These are phyloP conservation scores for Dioscorea zingiberensis DNA, from an alignment of 106 monocot genomes.

Conservation along the genomic window DNA sequence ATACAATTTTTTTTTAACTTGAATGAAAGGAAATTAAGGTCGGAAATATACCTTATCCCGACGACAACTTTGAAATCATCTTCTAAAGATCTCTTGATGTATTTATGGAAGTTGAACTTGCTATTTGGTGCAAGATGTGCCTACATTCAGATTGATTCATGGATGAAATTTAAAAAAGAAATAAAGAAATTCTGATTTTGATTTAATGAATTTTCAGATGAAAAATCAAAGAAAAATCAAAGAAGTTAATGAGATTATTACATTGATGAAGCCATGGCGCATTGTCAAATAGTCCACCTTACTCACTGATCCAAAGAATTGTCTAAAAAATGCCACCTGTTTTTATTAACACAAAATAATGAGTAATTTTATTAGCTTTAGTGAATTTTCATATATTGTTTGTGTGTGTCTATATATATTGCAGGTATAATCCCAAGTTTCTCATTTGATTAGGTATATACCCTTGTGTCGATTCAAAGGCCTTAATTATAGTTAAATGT, in stretches of 20 bases:
- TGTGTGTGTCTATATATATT: too few relatives aligned
- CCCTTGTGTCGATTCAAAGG: too few relatives aligned
- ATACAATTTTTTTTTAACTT: not conserved
- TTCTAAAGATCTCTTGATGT: constrained; percentile 68
- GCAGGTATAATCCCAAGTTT: too few relatives aligned
- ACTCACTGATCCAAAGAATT: constrained; percentile 66
- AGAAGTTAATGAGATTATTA: constrained; percentile 14
- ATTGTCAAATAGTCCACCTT: constrained; percentile 67
- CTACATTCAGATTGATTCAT: constrained; percentile 13
- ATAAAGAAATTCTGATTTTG: not conserved
- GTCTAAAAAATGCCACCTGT: constrained; percentile 70
- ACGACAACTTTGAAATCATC: constrained; percentile 84
- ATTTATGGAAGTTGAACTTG: constrained; percentile 76
- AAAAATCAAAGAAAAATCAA: too few relatives aligned
- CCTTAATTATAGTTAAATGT: too few relatives aligned
- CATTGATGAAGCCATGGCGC: constrained; percentile 77
- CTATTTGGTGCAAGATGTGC: constrained; percentile 63
- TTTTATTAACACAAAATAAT: not conserved
- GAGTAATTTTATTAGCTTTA: too few relatives aligned
- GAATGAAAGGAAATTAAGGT: too few relatives aligned
- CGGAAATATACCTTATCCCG: constrained; percentile 54
- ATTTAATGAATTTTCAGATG: too few relatives aligned
- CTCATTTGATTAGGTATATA: too few relatives aligned
- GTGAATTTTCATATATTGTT: too few relatives aligned
- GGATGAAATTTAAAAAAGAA: not conserved